A percentile compares a stretch with the other conserved stretches of the same genome.
Conservation (phyloP, 257 asterid genomes). For the Solanum gandarillasii region DNA sequence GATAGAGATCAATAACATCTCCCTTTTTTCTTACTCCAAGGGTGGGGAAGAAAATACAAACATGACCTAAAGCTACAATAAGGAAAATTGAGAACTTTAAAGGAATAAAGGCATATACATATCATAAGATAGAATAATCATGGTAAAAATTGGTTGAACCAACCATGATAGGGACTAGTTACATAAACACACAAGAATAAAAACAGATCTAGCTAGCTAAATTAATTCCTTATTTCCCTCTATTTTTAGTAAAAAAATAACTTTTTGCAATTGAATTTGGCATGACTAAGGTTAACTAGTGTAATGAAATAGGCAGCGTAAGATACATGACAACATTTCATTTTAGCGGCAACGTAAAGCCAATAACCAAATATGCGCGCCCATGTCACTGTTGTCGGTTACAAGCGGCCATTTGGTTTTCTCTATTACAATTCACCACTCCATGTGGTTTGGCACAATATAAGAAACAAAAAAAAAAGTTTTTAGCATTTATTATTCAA, state of each 20-base stretch:
- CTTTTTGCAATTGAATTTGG: background rate
- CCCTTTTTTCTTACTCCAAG: background rate
- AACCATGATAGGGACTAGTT: background rate
- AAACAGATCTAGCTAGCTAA: background rate
- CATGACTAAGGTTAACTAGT: background rate
- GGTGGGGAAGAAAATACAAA: background rate
- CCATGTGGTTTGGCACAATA: slow-evolving; percentile 16
- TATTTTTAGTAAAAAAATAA: background rate
- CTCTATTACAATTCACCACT: slow-evolving; percentile 2
- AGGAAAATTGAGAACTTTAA: background rate
- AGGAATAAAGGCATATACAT: background rate
- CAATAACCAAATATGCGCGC: slow-evolving; percentile 23
- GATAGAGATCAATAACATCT: background rate
- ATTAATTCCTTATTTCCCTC: background rate
- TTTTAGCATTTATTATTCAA: background rate
- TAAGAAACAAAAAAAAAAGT: slow-evolving; percentile 3
- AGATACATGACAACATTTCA: background rate
- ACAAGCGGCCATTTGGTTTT: background rate
- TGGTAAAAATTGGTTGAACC: background rate
- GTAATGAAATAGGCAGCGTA: background rate
- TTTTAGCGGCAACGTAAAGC: slow-evolving; percentile 52
- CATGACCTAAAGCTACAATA: background rate
- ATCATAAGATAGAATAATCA: background rate
- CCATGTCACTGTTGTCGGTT: slow-evolving; percentile 40
- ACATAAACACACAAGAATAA: background rate